Conservation (phyloP, 1,284 basidiomycete genomes). For the Heterobasidion irregulare region DNA sequence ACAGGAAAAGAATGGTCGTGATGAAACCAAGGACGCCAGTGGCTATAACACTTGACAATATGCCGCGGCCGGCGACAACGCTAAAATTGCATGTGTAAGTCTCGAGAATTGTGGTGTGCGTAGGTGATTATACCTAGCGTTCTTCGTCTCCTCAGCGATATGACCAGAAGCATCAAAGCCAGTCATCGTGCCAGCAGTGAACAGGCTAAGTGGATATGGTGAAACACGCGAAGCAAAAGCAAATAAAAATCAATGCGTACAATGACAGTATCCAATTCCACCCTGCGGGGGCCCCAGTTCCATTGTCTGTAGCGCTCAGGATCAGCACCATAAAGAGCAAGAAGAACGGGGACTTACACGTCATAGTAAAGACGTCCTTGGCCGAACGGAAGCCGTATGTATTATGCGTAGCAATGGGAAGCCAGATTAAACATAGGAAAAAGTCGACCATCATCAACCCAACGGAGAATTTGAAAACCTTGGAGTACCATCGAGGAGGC, state of each 20-base stretch:
- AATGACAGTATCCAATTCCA: constrained; percentile 87
- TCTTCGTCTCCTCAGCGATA: constrained; percentile 84
- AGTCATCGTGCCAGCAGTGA: constrained; percentile 75
- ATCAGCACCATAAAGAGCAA: not conserved
- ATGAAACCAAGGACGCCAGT: constrained; percentile 70
- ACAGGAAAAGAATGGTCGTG: constrained; percentile 75
- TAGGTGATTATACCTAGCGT: constrained; percentile 48
- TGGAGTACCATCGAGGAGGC: constrained; percentile 65
- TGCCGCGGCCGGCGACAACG: constrained; percentile 71
- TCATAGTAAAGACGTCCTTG: constrained; percentile 72
- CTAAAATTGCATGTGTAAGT: constrained; percentile 23
- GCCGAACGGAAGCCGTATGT: constrained; percentile 79
- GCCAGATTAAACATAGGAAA: constrained; percentile 79
- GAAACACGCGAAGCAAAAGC: not conserved
- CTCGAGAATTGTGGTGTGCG: not conserved
- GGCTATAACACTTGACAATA: constrained; percentile 65
- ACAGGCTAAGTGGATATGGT: constrained; percentile 43
- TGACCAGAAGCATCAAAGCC: constrained; percentile 87
- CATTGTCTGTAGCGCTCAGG: constrained; percentile 51
- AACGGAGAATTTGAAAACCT: constrained; percentile 68
- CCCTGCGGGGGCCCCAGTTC: constrained; percentile 72
- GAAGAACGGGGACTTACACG: constrained; percentile 45
- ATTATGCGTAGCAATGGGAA: constrained; percentile 77
- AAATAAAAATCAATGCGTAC: constrained; percentile 27
- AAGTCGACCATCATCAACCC: constrained; percentile 76